phyloP scores from a whole-genome alignment of 768 basidiomycete genomes.

The Lactarius evosmus region DNA sequence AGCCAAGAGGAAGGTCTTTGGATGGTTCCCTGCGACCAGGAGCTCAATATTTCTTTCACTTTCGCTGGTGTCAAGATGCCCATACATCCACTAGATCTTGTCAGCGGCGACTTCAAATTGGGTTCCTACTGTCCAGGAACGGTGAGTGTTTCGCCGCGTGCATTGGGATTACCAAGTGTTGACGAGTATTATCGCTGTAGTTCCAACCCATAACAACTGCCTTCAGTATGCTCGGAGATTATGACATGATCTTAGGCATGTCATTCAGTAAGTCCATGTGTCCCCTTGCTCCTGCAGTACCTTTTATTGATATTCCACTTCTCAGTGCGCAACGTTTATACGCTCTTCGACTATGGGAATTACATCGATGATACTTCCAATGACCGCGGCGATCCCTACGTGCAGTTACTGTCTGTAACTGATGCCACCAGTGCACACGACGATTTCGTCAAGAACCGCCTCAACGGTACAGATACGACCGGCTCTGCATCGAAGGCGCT shows the following conservation, averaged over 20 bases:
- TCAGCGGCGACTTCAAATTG: slow-evolving; percentile 52
- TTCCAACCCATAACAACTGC: slow-evolving; percentile 84
- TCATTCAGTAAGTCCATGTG: slow-evolving; percentile 54
- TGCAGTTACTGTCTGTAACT: slow-evolving; percentile 66
- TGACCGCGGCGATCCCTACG: slow-evolving; percentile 54
- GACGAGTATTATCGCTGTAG: slow-evolving; percentile 35
- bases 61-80: slow-evolving; percentile 69
- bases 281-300: not conserved
- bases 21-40: slow-evolving; percentile 72
- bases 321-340: slow-evolving; percentile 73
- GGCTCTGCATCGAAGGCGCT: slow-evolving; percentile 53
- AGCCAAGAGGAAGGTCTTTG: slow-evolving; percentile 54
- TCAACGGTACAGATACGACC: slow-evolving; percentile 57
- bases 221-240: slow-evolving; percentile 72
- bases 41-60: slow-evolving; percentile 66
- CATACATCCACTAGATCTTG: slow-evolving; percentile 69
- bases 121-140: slow-evolving; percentile 59
- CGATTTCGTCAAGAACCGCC: slow-evolving; percentile 65
- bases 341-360: slow-evolving; percentile 68
- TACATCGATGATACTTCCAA: slow-evolving; percentile 51
- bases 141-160: slow-evolving; percentile 41
- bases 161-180: slow-evolving; percentile 3
- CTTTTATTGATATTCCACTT: slow-evolving; percentile 5
- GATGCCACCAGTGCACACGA: slow-evolving; percentile 48
- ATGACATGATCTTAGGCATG: slow-evolving; percentile 84